Evolutionary conservation across 2,329 filamentous ascomycete species (phyloP).

Genomic region (Pleomassaria siparia): DNA sequence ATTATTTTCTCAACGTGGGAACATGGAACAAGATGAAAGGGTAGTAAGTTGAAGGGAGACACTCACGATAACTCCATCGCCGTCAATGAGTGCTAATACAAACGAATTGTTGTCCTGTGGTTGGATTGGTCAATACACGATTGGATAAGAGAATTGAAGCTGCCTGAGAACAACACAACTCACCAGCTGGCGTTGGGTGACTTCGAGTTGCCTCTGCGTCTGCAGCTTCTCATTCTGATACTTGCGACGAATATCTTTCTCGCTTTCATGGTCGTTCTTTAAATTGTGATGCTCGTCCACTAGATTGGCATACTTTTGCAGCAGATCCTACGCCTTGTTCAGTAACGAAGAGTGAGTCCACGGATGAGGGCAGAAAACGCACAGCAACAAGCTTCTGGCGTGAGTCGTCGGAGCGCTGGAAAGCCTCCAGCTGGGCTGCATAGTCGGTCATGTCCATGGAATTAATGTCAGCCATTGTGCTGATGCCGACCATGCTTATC

Average conservation of each 20-base stretch:
- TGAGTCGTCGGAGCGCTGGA: constrained; percentile 40
- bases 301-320: constrained; percentile 29
- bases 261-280: constrained; percentile 34
- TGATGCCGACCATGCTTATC: constrained; percentile 17
- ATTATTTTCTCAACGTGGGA: too few species aligned
- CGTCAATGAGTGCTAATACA: constrained; percentile 51
- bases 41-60: neutral
- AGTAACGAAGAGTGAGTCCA: constrained; percentile 6
- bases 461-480: constrained; percentile 22
- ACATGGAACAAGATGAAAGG: too few species aligned
- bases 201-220: constrained; percentile 18
- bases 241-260: constrained; percentile 33
- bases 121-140: neutral
- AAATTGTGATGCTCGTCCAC: constrained; percentile 27
- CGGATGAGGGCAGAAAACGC: constrained; percentile 6
- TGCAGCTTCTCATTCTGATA: constrained; percentile 31
- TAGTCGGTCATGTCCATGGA: constrained; percentile 16
- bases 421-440: constrained; percentile 32
- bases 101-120: constrained; percentile 45
- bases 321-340: constrained; percentile 29
- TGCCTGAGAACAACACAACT: constrained; percentile 12
- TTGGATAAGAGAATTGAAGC: neutral
- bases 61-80: constrained; percentile 52
- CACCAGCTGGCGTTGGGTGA: constrained; percentile 30
- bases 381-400: constrained; percentile 39